Conservation (phyloP, 768 basidiomycete species). For the Rubroboletus pulcherrimus region DNA sequence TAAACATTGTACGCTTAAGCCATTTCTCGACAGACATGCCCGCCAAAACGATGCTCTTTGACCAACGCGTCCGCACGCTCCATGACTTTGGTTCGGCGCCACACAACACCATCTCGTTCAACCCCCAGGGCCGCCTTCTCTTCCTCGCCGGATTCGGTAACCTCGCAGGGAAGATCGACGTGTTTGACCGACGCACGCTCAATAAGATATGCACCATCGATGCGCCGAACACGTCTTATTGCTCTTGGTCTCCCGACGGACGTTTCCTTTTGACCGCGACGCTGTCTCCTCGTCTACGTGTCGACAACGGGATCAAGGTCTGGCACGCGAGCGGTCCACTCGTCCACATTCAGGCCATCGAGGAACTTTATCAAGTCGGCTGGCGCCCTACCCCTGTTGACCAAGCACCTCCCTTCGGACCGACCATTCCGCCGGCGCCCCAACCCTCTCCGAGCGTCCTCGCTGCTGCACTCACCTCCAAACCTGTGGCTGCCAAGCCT, state of each 20-base stretch:
- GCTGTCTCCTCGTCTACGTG: conserved; percentile 89
- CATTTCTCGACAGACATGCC: conserved; percentile 71
- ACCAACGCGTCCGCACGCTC: conserved; percentile 80
- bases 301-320: conserved; percentile 96
- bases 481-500: conserved; percentile 57
- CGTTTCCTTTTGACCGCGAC: conserved; percentile 92
- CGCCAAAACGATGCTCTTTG: conserved; percentile 88
- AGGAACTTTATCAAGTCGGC: conserved; percentile 86
- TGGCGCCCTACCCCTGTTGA: conserved; percentile 80
- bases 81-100: conserved; percentile 91
- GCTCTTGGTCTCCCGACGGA: conserved; percentile 95
- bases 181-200: conserved; percentile 85
- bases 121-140: conserved; percentile 86
- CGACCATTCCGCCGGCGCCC: conserved; percentile 64
- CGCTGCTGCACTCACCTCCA: conserved; percentile 45
- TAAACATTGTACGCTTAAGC: neutral
- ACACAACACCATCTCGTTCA: conserved; percentile 91
- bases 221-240: conserved; percentile 90
- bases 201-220: conserved; percentile 76
- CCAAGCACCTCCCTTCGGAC: conserved; percentile 62
- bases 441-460: conserved; percentile 56
- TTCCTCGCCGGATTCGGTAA: conserved; percentile 96
- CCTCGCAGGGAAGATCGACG: conserved; percentile 88
- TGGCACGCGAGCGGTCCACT: conserved; percentile 90
- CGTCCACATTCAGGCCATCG: conserved; percentile 75